These are phyloP conservation scores for Cicer cuneatum DNA, from an alignment of 306 rosid genomes.

Conservation along the genomic window DNA sequence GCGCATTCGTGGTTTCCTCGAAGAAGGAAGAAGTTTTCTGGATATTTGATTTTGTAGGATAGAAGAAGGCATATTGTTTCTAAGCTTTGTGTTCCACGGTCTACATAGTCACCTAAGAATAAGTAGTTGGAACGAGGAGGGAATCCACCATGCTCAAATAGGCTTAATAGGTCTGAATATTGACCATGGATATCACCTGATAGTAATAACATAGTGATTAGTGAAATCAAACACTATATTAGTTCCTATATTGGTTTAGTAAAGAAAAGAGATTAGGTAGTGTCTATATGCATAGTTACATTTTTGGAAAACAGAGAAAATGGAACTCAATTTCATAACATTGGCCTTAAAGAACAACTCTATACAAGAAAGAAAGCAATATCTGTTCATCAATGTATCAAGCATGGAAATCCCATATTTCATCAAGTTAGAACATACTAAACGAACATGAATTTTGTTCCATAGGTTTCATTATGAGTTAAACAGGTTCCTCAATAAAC, in stretches of 20 bases:
- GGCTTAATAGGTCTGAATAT: conserved; percentile 47
- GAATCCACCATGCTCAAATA: conserved; percentile 53
- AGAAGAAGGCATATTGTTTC: conserved; percentile 54
- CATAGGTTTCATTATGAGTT: no score
- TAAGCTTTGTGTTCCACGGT: conserved; percentile 54
- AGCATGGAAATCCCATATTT: no score
- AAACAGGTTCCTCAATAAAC: no score
- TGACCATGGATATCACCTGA: conserved; percentile 53
- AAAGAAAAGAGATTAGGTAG: no score
- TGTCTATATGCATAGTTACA: no score
- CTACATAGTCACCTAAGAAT: conserved; percentile 52
- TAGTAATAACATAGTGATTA: conserved; percentile 10
- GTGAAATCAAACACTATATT: conserved; percentile 30
- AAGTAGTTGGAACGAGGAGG: conserved; percentile 54
- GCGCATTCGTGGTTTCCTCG: conserved; percentile 56
- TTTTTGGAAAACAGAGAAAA: no score
- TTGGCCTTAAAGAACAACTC: no score
- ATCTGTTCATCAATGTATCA: no score
- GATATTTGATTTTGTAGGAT: conserved; percentile 52
- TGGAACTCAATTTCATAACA: no score
- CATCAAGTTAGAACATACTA: no score
- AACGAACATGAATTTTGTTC: no score
- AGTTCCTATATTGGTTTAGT: neutral
- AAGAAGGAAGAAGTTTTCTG: conserved; percentile 47
- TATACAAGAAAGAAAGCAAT: no score